A percentile compares a stretch with the other conserved stretches of the same genome.
Conservation (phyloP, 495 filamentous ascomycete genomes). For the Diplogelasinospora grovesii region DNA sequence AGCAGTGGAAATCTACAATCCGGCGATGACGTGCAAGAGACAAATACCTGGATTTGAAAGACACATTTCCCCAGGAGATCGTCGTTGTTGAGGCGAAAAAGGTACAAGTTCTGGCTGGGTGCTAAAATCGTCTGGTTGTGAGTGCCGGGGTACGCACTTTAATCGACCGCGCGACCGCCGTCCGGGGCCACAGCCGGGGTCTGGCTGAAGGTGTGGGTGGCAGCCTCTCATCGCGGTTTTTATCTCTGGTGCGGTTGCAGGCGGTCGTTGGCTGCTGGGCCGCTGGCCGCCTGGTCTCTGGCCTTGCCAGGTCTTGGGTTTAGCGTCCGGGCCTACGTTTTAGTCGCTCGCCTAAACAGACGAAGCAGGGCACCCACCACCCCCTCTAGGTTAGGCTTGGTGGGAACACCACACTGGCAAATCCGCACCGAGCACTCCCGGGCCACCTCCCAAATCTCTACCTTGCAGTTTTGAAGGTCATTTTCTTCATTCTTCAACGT, state of each 20-base stretch:
- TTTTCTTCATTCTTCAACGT: slow-evolving; percentile 19
- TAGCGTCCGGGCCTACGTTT: slow-evolving; percentile 22
- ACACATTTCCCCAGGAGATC: neutral
- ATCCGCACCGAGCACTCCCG: slow-evolving; percentile 13
- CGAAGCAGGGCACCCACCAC: slow-evolving; percentile 20
- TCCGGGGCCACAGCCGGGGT: slow-evolving; percentile 4
- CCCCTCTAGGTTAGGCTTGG: slow-evolving; percentile 3
- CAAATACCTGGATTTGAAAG: neutral
- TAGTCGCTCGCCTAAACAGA: slow-evolving; percentile 31
- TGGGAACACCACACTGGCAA: slow-evolving; percentile 17
- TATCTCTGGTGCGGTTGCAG: slow-evolving; percentile 1
- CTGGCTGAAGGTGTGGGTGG: slow-evolving; percentile 8
- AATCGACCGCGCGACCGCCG: slow-evolving; percentile 3
- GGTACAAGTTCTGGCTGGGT: slow-evolving; percentile 8
- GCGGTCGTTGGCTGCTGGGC: slow-evolving; percentile 4
- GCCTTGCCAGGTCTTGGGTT: slow-evolving; percentile 7
- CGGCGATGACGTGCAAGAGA: too few species aligned
- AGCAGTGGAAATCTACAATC: too few species aligned
- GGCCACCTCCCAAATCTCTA: slow-evolving; percentile 30
- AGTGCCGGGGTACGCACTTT: slow-evolving; percentile 12
- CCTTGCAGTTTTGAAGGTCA: slow-evolving; percentile 26
- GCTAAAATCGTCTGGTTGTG: slow-evolving; percentile 13
- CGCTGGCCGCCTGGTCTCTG: neutral
- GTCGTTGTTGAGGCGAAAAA: slow-evolving; percentile 13
- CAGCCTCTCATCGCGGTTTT: slow-evolving; percentile 5